Evolutionary conservation across 495 filamentous ascomycete species (phyloP).

Genomic region (Beverwykella pulmonaria): DNA sequence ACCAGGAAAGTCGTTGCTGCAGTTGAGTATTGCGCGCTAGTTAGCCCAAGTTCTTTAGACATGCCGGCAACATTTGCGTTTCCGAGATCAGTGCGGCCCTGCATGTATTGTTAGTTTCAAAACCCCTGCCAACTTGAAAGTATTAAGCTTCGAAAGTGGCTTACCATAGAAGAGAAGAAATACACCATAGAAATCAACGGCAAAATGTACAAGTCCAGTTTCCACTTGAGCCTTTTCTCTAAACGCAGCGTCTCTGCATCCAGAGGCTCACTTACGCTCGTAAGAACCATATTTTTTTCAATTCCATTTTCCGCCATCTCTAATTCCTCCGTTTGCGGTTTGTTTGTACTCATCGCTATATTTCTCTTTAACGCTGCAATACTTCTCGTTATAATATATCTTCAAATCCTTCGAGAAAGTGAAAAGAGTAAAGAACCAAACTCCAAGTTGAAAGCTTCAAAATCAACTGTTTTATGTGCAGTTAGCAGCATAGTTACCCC

Average conservation of each 20-base stretch:
- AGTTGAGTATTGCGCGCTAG: slow-evolving; percentile 1
- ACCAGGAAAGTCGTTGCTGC: background rate
- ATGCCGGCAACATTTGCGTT: slow-evolving; percentile 11
- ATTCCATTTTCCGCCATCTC: background rate
- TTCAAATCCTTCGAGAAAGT: background rate
- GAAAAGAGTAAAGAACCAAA: background rate
- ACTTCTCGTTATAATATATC: no score
- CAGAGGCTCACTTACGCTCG: background rate
- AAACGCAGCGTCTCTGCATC: background rate
- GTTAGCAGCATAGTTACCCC: background rate
- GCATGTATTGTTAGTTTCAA: background rate
- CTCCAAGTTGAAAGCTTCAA: background rate
- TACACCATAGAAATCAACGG: background rate
- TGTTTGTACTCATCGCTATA: background rate
- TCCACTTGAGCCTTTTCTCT: background rate
- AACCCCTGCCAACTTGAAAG: no score
- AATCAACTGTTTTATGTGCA: background rate
- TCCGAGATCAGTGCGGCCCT: slow-evolving; percentile 12
- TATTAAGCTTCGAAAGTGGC: no score
- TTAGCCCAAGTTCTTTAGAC: slow-evolving; percentile 2
- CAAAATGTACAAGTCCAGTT: slow-evolving; percentile 1
- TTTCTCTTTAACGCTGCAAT: background rate
- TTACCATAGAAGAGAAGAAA: slow-evolving; percentile 3
- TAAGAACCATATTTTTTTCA: background rate
- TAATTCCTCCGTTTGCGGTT: background rate